Evolutionary conservation across 2,329 filamentous ascomycete genomes (phyloP).

Genomic region (Xylaria sp.): DNA sequence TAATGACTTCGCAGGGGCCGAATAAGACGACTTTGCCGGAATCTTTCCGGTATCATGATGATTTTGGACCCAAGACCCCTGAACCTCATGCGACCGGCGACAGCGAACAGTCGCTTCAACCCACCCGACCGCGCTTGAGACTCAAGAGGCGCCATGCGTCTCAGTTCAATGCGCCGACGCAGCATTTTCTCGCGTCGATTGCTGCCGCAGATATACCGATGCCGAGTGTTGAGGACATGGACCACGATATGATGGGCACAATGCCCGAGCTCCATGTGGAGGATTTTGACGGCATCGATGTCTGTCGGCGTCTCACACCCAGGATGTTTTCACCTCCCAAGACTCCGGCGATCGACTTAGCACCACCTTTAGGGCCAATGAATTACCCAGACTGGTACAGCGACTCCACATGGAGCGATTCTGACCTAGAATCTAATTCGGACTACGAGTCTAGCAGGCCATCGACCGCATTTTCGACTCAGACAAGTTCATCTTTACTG

Average conservation of each 20-base stretch:
- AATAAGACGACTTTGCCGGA: slow-evolving; percentile 41
- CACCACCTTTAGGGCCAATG: slow-evolving; percentile 40
- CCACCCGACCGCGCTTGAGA: slow-evolving; percentile 49
- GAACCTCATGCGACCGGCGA: slow-evolving; percentile 41
- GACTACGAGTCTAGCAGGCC: slow-evolving; percentile 56
- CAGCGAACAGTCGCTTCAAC: slow-evolving; percentile 38
- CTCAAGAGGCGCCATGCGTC: slow-evolving; percentile 52
- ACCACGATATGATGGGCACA: slow-evolving; percentile 41
- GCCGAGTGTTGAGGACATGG: slow-evolving; percentile 55
- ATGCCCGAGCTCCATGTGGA: slow-evolving; percentile 35
- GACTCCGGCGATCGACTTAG: slow-evolving; percentile 49
- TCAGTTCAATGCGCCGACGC: slow-evolving; percentile 52
- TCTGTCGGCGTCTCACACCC: slow-evolving; percentile 34
- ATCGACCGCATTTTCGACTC: slow-evolving; percentile 54
- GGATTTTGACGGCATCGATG: slow-evolving; percentile 30
- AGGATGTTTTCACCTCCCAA: slow-evolving; percentile 51
- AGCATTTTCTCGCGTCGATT: slow-evolving; percentile 63
- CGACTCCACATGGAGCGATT: slow-evolving; percentile 51
- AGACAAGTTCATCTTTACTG: slow-evolving; percentile 53
- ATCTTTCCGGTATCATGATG: slow-evolving; percentile 36
- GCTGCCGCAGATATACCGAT: slow-evolving; percentile 60
- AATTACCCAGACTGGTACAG: slow-evolving; percentile 56
- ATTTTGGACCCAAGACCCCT: slow-evolving; percentile 45
- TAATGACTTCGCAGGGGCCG: slow-evolving; percentile 43
- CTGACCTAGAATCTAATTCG: slow-evolving; percentile 48